Evolutionary conservation across 164 flowering plant species (phyloP).

Genomic region (Tetrastigma voinierianum): DNA sequence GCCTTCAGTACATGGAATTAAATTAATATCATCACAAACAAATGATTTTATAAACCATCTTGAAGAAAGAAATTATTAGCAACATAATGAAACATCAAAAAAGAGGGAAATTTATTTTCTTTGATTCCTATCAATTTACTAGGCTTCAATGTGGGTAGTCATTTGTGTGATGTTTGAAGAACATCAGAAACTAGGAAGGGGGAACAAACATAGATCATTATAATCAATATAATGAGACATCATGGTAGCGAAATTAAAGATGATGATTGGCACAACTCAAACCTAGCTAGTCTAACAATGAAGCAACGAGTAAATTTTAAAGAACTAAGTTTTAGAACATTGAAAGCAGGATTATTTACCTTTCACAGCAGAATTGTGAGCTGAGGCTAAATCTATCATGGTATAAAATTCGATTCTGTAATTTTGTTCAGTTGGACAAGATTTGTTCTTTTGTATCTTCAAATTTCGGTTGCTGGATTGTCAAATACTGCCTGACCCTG

Average conservation of each 20-base stretch:
- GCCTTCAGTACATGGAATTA: conserved; percentile 42
- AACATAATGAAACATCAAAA: too few species aligned
- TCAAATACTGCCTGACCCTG: conserved; percentile 11
- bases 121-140: too few species aligned
- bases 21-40: background rate
- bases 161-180: too few species aligned
- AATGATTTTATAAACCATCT: background rate
- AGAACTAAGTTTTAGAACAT: background rate
- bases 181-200: too few species aligned
- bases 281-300: background rate
- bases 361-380: conserved; percentile 94
- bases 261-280: background rate
- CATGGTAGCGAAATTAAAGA: background rate
- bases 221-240: background rate
- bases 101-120: too few species aligned
- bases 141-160: too few species aligned
- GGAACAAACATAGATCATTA: background rate
- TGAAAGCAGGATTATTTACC: conserved; percentile 43
- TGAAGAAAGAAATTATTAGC: too few species aligned
- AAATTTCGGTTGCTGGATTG: conserved; percentile 7
- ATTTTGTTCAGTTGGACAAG: conserved; percentile 18
- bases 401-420: conserved; percentile 38
- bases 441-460: conserved; percentile 6
- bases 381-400: conserved; percentile 51
- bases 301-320: background rate